These are phyloP conservation scores for Talaromyces sp. DNA, from an alignment of 2,329 filamentous ascomycete genomes.

Conservation along the genomic window DNA sequence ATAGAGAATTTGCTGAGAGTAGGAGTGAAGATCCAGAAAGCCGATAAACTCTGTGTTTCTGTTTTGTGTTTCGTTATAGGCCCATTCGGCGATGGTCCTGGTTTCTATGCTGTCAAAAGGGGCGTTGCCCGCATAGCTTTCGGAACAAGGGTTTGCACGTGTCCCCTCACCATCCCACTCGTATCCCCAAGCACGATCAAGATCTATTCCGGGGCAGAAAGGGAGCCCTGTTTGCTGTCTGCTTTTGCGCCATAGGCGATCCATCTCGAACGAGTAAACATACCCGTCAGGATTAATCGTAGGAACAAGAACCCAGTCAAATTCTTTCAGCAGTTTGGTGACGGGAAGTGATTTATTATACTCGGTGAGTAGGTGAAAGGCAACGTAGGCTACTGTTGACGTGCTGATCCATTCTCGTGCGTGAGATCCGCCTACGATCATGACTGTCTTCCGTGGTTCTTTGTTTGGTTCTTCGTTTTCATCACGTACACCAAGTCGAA, in stretches of 20 bases:
- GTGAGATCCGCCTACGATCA: slow-evolving; percentile 83
- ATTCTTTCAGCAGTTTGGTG: slow-evolving; percentile 74
- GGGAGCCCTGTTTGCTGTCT: slow-evolving; percentile 72
- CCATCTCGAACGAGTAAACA: slow-evolving; percentile 85
- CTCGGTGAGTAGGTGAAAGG: slow-evolving; percentile 79
- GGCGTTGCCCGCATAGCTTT: slow-evolving; percentile 78
- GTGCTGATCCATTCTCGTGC: slow-evolving; percentile 96
- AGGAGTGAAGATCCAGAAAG: slow-evolving; percentile 87
- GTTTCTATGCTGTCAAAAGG: slow-evolving; percentile 84
- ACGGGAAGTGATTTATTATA: slow-evolving; percentile 70
- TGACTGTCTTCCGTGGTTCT: slow-evolving; percentile 66
- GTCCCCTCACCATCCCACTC: slow-evolving; percentile 70
- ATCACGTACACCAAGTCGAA: slow-evolving; percentile 66
- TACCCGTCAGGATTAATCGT: slow-evolving; percentile 92
- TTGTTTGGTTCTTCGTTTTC: slow-evolving; percentile 35
- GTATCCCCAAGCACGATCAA: slow-evolving; percentile 82
- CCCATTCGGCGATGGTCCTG: slow-evolving; percentile 73
- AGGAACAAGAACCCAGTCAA: slow-evolving; percentile 85
- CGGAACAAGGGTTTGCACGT: slow-evolving; percentile 78
- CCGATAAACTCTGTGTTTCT: slow-evolving; percentile 75
- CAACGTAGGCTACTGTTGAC: slow-evolving; percentile 84
- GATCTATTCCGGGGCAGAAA: slow-evolving; percentile 82
- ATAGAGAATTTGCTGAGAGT: slow-evolving; percentile 91
- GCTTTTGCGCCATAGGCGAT: slow-evolving; percentile 94
- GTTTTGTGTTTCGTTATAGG: slow-evolving; percentile 68